A percentile compares a stretch with the other conserved stretches of the same genome.
These are phyloP conservation scores for Rhododendron ferrugineum DNA, from an alignment of 148 eudicot species.

Conservation along the genomic window DNA sequence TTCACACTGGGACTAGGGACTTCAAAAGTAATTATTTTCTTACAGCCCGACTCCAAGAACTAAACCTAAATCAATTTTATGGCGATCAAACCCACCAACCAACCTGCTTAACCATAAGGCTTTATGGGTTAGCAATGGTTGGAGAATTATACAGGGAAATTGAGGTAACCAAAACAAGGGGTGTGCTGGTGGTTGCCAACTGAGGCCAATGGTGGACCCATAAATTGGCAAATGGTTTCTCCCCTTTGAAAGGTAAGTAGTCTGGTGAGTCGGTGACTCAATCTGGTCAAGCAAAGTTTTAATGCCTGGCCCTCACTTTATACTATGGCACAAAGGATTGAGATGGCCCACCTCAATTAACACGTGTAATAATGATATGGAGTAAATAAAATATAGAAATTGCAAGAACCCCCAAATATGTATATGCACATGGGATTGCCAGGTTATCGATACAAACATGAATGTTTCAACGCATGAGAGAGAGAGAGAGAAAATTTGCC, in stretches of 20 bases:
- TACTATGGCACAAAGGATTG: not conserved
- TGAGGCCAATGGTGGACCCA: not conserved
- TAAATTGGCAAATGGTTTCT: not conserved
- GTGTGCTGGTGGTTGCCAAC: constrained; percentile 6
- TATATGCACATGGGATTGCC: not conserved
- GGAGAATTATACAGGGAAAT: not conserved
- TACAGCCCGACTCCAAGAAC: no score
- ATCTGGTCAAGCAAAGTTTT: not conserved
- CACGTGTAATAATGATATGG: not conserved
- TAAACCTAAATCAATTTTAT: no score
- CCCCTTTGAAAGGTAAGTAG: not conserved
- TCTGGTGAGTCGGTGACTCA: not conserved
- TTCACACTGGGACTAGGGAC: no score
- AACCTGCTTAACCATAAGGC: not conserved
- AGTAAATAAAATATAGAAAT: not conserved
- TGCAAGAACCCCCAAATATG: not conserved
- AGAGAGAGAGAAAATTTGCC: not conserved
- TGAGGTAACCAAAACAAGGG: not conserved
- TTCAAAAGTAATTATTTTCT: no score
- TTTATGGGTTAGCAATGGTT: not conserved
- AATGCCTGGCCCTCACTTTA: not conserved
- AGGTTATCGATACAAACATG: not conserved
- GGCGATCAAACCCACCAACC: no score
- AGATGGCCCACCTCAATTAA: not conserved
- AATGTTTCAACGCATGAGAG: not conserved